phyloP scores from a whole-genome alignment of 2,329 filamentous ascomycete genomes.

The Orbilia ellipsospora region DNA sequence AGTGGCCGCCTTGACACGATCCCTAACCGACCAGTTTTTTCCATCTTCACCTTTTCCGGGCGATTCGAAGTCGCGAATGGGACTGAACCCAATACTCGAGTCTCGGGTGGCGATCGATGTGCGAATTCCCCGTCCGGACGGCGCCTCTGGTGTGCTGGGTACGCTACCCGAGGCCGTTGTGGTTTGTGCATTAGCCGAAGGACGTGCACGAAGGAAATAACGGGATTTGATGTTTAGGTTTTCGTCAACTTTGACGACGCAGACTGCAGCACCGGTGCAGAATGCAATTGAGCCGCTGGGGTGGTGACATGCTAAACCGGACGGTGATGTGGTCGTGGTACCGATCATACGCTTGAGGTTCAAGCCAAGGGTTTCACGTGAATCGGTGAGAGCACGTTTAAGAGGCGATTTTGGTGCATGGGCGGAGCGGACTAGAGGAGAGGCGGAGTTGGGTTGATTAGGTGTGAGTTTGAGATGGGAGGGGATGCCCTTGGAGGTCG shows the following conservation, averaged over 20 bases:
- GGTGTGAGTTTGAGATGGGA: slow-evolving; percentile 48
- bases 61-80: slow-evolving; percentile 63
- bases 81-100: slow-evolving; percentile 61
- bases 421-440: slow-evolving; percentile 36
- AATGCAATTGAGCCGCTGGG: slow-evolving; percentile 81
- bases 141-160: slow-evolving; percentile 68
- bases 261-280: slow-evolving; percentile 91
- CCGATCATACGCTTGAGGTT: slow-evolving; percentile 87
- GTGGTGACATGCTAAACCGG: slow-evolving; percentile 83
- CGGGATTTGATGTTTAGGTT: slow-evolving; percentile 72
- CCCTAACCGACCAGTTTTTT: slow-evolving; percentile 86
- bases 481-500: slow-evolving; percentile 46
- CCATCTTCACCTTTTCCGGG: slow-evolving; percentile 73
- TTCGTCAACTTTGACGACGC: slow-evolving; percentile 82
- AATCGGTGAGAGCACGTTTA: slow-evolving; percentile 64
- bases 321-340: slow-evolving; percentile 84
- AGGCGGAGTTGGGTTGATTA: slow-evolving; percentile 29
- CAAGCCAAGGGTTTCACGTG: slow-evolving; percentile 66
- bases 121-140: slow-evolving; percentile 73
- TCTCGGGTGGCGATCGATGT: slow-evolving; percentile 67
- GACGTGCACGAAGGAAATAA: slow-evolving; percentile 89
- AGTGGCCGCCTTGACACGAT: slow-evolving; percentile 93
- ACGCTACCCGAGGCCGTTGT: slow-evolving; percentile 66
- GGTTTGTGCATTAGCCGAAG: slow-evolving; percentile 72
- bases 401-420: slow-evolving; percentile 56